Conservation (phyloP, 2,329 filamentous ascomycete species). For the Xylariales sp. region DNA sequence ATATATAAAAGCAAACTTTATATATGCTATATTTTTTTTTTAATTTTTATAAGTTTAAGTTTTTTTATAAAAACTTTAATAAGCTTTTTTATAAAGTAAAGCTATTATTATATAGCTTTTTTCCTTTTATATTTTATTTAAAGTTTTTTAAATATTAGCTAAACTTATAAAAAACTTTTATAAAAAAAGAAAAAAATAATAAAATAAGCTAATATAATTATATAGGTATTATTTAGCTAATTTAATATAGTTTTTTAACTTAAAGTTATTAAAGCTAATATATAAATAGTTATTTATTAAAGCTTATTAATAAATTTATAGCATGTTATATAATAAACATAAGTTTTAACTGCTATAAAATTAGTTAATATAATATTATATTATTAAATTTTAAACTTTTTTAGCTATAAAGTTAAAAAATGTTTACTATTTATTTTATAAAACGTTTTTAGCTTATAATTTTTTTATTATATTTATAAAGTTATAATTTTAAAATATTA, state of each 20-base stretch:
- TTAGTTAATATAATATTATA: neutral
- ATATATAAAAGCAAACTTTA: too few species aligned
- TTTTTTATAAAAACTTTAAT: too few species aligned
- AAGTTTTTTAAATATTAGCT: too few species aligned
- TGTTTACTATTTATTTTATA: neutral
- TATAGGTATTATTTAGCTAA: neutral
- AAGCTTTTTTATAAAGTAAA: too few species aligned
- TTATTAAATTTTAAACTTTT: neutral
- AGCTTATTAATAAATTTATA: neutral
- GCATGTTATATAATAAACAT: neutral
- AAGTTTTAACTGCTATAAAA: neutral
- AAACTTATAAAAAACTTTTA: too few species aligned
- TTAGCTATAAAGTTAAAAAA: neutral
- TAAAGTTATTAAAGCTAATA: neutral
- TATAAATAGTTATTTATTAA: neutral
- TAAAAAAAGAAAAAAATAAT: too few species aligned
- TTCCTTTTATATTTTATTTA: too few species aligned
- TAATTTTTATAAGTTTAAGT: too few species aligned
- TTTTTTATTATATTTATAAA: neutral
- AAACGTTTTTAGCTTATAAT: neutral
- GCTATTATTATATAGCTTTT: too few species aligned
- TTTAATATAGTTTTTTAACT: neutral
- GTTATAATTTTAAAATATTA: constrained; percentile 3
- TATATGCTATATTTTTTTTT: too few species aligned
- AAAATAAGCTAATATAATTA: too few species aligned